Base-by-base conservation (phyloP, 1,139 yeast genomes). In the Nakaseomyces bracarensis region DNA sequence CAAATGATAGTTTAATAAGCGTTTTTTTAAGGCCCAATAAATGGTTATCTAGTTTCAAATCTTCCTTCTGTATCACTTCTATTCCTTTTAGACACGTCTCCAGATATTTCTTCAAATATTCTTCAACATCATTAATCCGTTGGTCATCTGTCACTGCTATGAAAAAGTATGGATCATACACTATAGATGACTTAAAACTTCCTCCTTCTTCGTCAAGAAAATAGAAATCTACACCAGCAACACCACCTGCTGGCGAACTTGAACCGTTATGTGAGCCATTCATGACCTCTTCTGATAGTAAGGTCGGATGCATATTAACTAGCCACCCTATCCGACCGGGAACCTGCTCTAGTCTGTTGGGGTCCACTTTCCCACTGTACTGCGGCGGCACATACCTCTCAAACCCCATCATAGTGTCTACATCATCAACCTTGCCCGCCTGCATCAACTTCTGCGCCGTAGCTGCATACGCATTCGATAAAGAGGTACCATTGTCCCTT, bases 121-220 rank as follows among this genome's bases (percentile, higher is more conserved):
- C 97, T 61, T 91, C 98, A 6, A 87, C 87, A 52, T 85, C 96
- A 41, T 58, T 51, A 22, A 53, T 43, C 42, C 58, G 51, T 1
- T 79, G 70, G 50, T 84, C 95, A 41, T 70, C 71, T 26, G 74
- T 68, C 48, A 87, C 77, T 7, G 78, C 72, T n/a, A 93, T 66
- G 43, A 82, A 75, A 58, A 93, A 84, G 60, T 93, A 93, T 0
- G 99, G 98, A 56, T 86, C 91, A 58, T 75, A 85, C 47, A 75
- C 81, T 15, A 84, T 64, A 0, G 95, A 82, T 3, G 89, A 80
- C 60, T 89, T 91, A 68, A 93, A 93, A 29, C 85, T 78, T 3
- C 97, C 98, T 36, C 99, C 99, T 64, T 89, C 96, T 55, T 86
- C 96, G 59, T 91, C 97, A n/a, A 93, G 66, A 53, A 93, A 93